Evolutionary conservation across 1,284 basidiomycete genomes (phyloP).

Genomic region (Peniophora sp.): DNA sequence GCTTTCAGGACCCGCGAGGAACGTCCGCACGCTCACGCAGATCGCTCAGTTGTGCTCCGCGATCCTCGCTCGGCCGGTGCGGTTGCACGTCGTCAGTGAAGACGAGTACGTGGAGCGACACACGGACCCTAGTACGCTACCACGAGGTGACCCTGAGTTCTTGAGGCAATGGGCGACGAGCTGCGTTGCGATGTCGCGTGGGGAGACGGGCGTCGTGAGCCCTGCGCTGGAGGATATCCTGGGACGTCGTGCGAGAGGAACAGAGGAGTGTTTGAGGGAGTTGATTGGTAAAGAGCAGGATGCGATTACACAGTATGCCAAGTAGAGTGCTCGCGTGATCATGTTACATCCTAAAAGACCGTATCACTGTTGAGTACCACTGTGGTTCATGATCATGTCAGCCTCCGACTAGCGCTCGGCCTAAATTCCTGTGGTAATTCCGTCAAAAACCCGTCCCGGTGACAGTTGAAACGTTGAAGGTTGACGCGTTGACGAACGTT

Average conservation of each 20-base stretch:
- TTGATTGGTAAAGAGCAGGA: neutral
- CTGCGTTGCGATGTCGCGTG: slow-evolving; percentile 18
- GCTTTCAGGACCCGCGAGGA: slow-evolving; percentile 19
- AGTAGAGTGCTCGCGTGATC: slow-evolving; percentile 1
- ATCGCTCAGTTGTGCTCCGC: slow-evolving; percentile 16
- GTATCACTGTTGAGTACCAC: no score
- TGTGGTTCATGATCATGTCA: no score
- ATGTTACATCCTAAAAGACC: no score
- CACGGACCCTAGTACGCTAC: slow-evolving; percentile 11
- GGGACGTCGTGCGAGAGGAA: slow-evolving; percentile 18
- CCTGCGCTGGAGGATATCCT: slow-evolving; percentile 18
- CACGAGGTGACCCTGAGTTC: slow-evolving; percentile 18
- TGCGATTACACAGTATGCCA: neutral
- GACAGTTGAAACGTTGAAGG: no score
- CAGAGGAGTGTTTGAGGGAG: slow-evolving; percentile 17
- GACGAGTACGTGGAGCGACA: slow-evolving; percentile 18
- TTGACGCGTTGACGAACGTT: no score
- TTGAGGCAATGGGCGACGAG: slow-evolving; percentile 23
- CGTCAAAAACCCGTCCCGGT: no score
- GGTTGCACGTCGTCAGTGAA: slow-evolving; percentile 15
- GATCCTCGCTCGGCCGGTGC: slow-evolving; percentile 13
- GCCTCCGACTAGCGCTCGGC: no score
- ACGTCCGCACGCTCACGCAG: slow-evolving; percentile 15
- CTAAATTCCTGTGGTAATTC: no score
- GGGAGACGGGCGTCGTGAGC: slow-evolving; percentile 21